A percentile compares a stretch with the other conserved stretches of the same genome.
Conservation (phyloP, 129 eudicot species). For the Tagetes patula region DNA sequence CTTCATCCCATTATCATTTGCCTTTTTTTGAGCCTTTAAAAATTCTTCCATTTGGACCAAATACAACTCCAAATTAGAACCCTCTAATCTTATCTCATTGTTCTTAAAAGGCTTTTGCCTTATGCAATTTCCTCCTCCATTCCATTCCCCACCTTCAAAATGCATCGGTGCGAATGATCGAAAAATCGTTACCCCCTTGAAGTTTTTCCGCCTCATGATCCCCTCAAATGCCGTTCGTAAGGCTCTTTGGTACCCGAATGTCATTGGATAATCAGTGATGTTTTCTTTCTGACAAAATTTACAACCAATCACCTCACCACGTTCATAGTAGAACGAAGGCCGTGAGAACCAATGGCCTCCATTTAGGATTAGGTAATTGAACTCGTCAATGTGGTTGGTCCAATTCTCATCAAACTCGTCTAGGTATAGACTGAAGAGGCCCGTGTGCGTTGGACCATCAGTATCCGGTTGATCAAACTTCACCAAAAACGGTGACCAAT, state of each 20-base stretch:
- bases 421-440: slow-evolving; percentile 46
- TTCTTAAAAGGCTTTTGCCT: slow-evolving; percentile 53
- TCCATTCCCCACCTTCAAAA: slow-evolving; percentile 67
- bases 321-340: slow-evolving; percentile 47
- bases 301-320: slow-evolving; percentile 42
- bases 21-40: slow-evolving; percentile 37
- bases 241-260: slow-evolving; percentile 47
- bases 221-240: slow-evolving; percentile 49
- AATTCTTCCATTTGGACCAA: slow-evolving; percentile 51
- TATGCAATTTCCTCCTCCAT: slow-evolving; percentile 58
- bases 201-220: slow-evolving; percentile 34
- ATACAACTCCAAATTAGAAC: slow-evolving; percentile 48
- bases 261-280: slow-evolving; percentile 38
- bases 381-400: slow-evolving; percentile 47
- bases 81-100: slow-evolving; percentile 42
- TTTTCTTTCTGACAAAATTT: slow-evolving; percentile 44
- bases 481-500: slow-evolving; percentile 49
- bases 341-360: slow-evolving; percentile 71
- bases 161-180: slow-evolving; percentile 61
- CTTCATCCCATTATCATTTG: slow-evolving; percentile 38
- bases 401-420: slow-evolving; percentile 49
- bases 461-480: slow-evolving; percentile 33
- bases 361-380: slow-evolving; percentile 48
- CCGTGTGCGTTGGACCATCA: slow-evolving; percentile 42
- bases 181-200: slow-evolving; percentile 42